phyloP scores from a whole-genome alignment of 2,329 filamentous ascomycete species.

The Hypoxylon sp. region DNA sequence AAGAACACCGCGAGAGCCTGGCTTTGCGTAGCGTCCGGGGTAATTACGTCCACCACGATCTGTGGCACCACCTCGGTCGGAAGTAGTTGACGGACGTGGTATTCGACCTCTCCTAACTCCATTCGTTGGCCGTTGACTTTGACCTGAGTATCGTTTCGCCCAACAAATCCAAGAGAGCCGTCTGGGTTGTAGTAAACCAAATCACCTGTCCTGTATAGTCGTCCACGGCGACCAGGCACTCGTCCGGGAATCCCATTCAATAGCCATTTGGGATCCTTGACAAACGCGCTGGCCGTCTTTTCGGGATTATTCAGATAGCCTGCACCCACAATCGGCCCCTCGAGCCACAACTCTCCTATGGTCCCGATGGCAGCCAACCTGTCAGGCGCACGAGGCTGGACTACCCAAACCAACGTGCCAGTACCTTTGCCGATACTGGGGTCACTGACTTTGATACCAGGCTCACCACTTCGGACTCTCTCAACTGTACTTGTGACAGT shows the following conservation, averaged over 20 bases:
- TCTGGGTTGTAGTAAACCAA: constrained; percentile 49
- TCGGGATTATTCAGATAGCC: constrained; percentile 24
- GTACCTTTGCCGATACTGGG: too few species aligned
- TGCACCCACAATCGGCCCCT: constrained; percentile 28
- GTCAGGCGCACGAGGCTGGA: not conserved
- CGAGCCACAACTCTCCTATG: constrained; percentile 30
- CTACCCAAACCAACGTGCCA: too few species aligned
- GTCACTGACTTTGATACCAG: too few species aligned
- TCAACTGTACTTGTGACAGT: too few species aligned
- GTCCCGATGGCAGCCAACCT: constrained; percentile 26
- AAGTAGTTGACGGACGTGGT: constrained; percentile 29
- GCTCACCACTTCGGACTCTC: too few species aligned
- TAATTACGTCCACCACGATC: constrained; percentile 52
- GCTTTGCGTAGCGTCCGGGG: not conserved
- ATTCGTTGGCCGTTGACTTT: constrained; percentile 68
- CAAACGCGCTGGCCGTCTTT: constrained; percentile 37
- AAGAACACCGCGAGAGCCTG: constrained; percentile 1
- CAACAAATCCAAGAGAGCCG: constrained; percentile 51
- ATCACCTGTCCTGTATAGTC: constrained; percentile 56
- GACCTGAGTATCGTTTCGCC: constrained; percentile 64
- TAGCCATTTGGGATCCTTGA: constrained; percentile 23
- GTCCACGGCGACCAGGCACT: constrained; percentile 1
- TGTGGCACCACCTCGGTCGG: not conserved
- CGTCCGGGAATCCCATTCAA: constrained; percentile 10
- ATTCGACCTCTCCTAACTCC: constrained; percentile 55